A percentile compares a stretch with the other conserved stretches of the same genome.
phyloP scores from a whole-genome alignment of 257 asterid species.

The Echites panduratus region DNA sequence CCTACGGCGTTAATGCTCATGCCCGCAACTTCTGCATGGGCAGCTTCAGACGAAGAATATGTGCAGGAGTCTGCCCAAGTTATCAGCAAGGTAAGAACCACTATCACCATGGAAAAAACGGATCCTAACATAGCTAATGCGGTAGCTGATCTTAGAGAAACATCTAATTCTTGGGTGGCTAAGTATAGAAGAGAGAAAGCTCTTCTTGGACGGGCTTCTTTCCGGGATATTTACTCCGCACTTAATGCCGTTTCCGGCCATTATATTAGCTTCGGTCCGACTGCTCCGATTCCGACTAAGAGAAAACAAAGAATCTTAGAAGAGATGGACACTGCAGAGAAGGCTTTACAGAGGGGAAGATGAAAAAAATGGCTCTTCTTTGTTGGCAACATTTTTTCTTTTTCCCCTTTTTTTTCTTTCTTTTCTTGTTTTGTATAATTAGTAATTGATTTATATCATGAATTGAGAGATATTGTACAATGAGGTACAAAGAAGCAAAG shows the following conservation, averaged over 20 bases:
- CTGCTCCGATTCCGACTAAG: slow-evolving; percentile 85
- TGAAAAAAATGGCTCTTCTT: slow-evolving; percentile 19
- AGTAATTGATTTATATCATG: background rate
- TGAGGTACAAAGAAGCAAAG: slow-evolving; percentile 7
- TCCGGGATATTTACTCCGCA: slow-evolving; percentile 90
- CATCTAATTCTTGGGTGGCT: slow-evolving; percentile 90
- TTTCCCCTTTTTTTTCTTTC: background rate
- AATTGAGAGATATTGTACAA: slow-evolving; percentile 14
- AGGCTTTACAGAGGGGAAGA: slow-evolving; percentile 79
- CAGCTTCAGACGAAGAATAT: slow-evolving; percentile 66
- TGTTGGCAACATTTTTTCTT: background rate
- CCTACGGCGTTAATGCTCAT: slow-evolving; percentile 19
- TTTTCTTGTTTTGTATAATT: background rate
- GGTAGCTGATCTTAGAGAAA: slow-evolving; percentile 68
- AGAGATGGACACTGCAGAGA: slow-evolving; percentile 93
- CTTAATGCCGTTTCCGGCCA: slow-evolving; percentile 95
- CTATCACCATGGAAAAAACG: slow-evolving; percentile 52
- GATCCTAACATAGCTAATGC: slow-evolving; percentile 69
- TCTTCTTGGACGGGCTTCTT: slow-evolving; percentile 66
- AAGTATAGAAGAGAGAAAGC: slow-evolving; percentile 82
- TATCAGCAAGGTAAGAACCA: slow-evolving; percentile 57
- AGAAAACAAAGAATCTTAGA: slow-evolving; percentile 85
- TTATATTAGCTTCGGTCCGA: slow-evolving; percentile 88
- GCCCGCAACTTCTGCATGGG: slow-evolving; percentile 35
- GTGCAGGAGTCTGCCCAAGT: slow-evolving; percentile 65